Percentiles rank a stretch among this genome's conserved stretches.
phyloP scores from a whole-genome alignment of 257 asterid genomes.

The Eustoma russellianum region DNA sequence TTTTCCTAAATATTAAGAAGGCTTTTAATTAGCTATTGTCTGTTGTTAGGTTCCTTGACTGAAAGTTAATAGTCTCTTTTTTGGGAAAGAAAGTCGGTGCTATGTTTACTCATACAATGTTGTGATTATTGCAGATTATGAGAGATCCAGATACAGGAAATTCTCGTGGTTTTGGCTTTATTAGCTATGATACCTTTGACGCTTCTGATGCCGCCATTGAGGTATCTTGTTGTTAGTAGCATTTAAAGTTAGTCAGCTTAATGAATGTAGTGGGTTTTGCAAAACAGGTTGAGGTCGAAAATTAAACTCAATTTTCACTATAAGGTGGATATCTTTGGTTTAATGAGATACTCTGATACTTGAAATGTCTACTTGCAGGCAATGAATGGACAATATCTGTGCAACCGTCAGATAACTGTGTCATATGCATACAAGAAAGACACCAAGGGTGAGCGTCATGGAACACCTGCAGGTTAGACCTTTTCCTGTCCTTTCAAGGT shows the following conservation, averaged over 20 bases:
- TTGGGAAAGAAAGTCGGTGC: too few species aligned
- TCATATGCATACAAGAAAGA: constrained; percentile 98
- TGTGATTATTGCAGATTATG: constrained; percentile 58
- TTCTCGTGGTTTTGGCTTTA: constrained; percentile 93
- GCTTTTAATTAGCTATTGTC: too few species aligned
- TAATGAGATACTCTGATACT: not conserved
- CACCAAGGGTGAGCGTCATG: constrained; percentile 97
- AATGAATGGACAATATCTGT: constrained; percentile 95
- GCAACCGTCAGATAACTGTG: constrained; percentile 92
- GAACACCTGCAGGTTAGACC: constrained; percentile 84
- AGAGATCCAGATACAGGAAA: constrained; percentile 97
- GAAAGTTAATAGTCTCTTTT: not conserved
- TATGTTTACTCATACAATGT: not conserved
- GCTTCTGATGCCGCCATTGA: constrained; percentile 99
- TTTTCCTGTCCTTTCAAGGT: not conserved
- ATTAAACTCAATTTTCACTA: too few species aligned
- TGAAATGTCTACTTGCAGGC: constrained; percentile 35
- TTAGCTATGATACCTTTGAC: constrained; percentile 95
- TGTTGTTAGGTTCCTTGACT: not conserved
- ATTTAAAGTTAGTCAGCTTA: not conserved
- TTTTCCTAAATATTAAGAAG: too few species aligned
- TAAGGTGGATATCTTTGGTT: not conserved
- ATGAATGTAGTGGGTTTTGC: not conserved
- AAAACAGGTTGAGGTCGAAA: too few species aligned
- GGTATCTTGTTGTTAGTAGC: constrained; percentile 22